Percentiles rank a stretch among this genome's conserved stretches.
phyloP scores from a whole-genome alignment of 441 rosid genomes.

The Geranium incanum region DNA sequence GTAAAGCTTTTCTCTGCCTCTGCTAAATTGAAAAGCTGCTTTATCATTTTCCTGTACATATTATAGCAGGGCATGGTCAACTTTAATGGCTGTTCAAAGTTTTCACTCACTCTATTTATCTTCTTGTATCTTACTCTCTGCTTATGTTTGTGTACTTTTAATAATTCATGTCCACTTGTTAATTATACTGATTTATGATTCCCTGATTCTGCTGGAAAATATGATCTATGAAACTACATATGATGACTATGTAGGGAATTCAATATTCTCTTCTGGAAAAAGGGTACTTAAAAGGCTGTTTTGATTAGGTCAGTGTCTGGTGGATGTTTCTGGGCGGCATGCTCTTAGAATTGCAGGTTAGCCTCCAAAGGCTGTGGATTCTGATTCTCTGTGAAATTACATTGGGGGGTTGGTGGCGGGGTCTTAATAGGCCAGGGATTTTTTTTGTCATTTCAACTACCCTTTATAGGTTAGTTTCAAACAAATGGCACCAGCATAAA shows the following conservation, averaged over 20 bases:
- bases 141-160: conserved; percentile 7
- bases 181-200: too few species aligned
- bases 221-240: background rate
- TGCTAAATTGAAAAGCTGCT: conserved; percentile 1
- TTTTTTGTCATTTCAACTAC: conserved; percentile 26
- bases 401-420: conserved; percentile 11
- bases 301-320: background rate
- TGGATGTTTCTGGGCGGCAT: conserved; percentile 18
- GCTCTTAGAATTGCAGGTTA: conserved; percentile 19
- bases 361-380: conserved; percentile 13
- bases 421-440: conserved; percentile 16
- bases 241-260: background rate
- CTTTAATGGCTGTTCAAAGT: background rate
- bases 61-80: conserved; percentile 3
- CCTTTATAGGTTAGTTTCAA: conserved; percentile 16
- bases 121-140: background rate
- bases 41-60: background rate
- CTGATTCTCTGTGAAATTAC: conserved; percentile 20
- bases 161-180: background rate
- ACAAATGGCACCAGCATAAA: conserved; percentile 17
- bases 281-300: background rate
- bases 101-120: background rate
- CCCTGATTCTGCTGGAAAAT: background rate
- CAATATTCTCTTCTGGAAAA: conserved; percentile 7
- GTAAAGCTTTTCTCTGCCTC: background rate